Percentiles rank a stretch among this genome's conserved stretches.
Conservation (phyloP, 2,329 filamentous ascomycete species). For the Aciculosporium take region DNA sequence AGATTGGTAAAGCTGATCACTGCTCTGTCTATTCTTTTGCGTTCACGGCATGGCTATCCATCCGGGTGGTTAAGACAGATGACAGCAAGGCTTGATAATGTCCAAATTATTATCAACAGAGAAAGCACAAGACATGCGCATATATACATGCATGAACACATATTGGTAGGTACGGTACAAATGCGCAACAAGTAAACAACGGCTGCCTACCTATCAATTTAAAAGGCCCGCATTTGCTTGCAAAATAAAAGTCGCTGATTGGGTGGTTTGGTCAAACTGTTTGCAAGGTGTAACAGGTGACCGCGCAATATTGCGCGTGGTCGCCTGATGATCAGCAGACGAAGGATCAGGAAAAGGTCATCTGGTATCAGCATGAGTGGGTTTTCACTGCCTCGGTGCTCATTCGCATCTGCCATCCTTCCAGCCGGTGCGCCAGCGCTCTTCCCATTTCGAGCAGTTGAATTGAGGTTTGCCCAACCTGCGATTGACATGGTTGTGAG, state of each 20-base stretch:
- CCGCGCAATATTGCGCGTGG: neutral
- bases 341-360: neutral
- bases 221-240: too few species aligned
- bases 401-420: slow-evolving; percentile 50
- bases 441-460: slow-evolving; percentile 81
- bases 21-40: too few species aligned
- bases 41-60: too few species aligned
- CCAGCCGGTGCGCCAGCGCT: slow-evolving; percentile 90
- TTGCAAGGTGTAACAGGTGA: neutral
- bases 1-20: neutral
- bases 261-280: neutral
- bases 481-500: slow-evolving; percentile 74
- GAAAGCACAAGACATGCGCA: too few species aligned
- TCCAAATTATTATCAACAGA: neutral
- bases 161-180: too few species aligned
- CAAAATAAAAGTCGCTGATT: neutral
- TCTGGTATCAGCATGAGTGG: neutral
- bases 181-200: too few species aligned
- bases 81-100: neutral
- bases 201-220: too few species aligned
- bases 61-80: too few species aligned
- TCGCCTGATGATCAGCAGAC: slow-evolving; percentile 1
- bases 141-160: too few species aligned
- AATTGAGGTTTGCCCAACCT: slow-evolving; percentile 87
- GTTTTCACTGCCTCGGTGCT: slow-evolving; percentile 3